Conservation (phyloP, 1,284 basidiomycete genomes). For the Irpex lacteus region DNA sequence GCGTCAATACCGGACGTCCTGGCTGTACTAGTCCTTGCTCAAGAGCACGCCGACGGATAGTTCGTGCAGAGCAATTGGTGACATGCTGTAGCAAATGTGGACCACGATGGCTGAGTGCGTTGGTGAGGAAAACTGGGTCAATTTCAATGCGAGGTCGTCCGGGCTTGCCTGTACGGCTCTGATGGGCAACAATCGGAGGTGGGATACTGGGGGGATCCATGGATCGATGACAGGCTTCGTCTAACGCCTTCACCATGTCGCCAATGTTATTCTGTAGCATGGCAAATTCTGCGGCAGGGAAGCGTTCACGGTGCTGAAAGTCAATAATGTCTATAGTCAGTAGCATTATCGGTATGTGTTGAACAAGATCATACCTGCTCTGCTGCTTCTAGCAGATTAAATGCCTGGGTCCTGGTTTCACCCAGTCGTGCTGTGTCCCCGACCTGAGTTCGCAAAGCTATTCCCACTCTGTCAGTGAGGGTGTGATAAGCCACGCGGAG, state of each 20-base stretch:
- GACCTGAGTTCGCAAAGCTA: slow-evolving; percentile 3
- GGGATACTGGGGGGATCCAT: slow-evolving; percentile 19
- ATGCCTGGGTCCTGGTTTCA: neutral
- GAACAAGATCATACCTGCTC: slow-evolving; percentile 15
- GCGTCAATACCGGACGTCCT: slow-evolving; percentile 24
- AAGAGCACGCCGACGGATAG: slow-evolving; percentile 29
- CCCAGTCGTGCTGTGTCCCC: neutral
- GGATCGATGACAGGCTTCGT: slow-evolving; percentile 19
- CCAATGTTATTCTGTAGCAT: slow-evolving; percentile 16
- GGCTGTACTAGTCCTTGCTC: slow-evolving; percentile 29
- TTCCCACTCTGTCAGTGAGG: slow-evolving; percentile 1
- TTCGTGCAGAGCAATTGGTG: slow-evolving; percentile 23
- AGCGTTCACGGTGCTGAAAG: slow-evolving; percentile 15
- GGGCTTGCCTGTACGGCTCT: slow-evolving; percentile 16
- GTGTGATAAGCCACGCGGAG: slow-evolving; percentile 4
- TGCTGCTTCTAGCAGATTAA: slow-evolving; percentile 1
- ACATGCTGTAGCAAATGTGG: slow-evolving; percentile 22
- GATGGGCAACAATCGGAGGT: slow-evolving; percentile 12
- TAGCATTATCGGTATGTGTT: neutral
- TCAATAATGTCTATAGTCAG: neutral
- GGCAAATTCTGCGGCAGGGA: slow-evolving; percentile 19
- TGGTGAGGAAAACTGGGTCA: slow-evolving; percentile 24
- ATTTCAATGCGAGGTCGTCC: slow-evolving; percentile 31
- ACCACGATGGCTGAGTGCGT: slow-evolving; percentile 24
- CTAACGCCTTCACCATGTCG: slow-evolving; percentile 23